These are phyloP conservation scores for Tolypocladium amazonense DNA, from an alignment of 2,329 filamentous ascomycete genomes.

Conservation along the genomic window DNA sequence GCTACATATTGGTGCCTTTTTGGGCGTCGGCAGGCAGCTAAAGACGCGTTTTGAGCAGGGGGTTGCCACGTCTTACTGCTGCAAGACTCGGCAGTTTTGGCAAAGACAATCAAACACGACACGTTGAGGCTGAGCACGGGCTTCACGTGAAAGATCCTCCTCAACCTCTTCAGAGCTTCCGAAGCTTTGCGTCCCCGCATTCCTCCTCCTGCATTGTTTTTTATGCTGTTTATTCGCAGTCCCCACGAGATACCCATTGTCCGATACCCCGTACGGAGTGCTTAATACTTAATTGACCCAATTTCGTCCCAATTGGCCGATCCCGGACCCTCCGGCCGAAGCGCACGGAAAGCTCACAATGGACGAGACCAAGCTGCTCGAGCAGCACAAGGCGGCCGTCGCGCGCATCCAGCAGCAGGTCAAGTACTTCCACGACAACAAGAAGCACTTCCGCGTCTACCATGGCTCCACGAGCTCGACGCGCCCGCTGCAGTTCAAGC, in stretches of 20 bases:
- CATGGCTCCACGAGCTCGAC: conserved; percentile 54
- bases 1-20: too few species aligned
- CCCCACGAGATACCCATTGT: neutral
- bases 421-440: conserved; percentile 16
- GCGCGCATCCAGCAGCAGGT: conserved; percentile 15
- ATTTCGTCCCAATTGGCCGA: neutral
- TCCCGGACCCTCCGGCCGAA: neutral
- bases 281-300: neutral
- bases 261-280: neutral
- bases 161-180: too few species aligned
- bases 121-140: too few species aligned
- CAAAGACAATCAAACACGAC: too few species aligned
- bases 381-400: conserved; percentile 16
- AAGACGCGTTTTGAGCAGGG: too few species aligned
- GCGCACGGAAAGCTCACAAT: neutral
- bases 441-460: conserved; percentile 44
- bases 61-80: too few species aligned
- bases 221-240: too few species aligned
- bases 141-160: too few species aligned
- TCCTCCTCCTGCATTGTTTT: too few species aligned
- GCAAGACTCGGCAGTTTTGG: too few species aligned
- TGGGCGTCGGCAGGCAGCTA: too few species aligned
- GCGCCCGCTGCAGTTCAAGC: conserved; percentile 28
- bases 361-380: conserved; percentile 10
- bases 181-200: too few species aligned